Evolutionary conservation across 371 early-diverging fungal species (phyloP).

Genomic region (Mucor velutinosus): DNA sequence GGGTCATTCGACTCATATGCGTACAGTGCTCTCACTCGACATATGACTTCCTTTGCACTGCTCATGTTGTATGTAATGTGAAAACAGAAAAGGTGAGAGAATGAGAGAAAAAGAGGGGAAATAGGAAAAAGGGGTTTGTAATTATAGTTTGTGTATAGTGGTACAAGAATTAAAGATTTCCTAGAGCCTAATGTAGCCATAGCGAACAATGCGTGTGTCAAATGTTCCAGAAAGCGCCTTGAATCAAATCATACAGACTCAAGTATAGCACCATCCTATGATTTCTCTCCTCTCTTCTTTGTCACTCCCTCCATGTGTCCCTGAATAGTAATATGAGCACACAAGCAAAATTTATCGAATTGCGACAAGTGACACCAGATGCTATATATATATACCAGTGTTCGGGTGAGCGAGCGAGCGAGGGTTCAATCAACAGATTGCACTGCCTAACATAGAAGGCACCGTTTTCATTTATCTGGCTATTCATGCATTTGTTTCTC

Average conservation of each 20-base stretch:
- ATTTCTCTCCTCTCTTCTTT: too few species aligned
- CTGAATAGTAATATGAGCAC: neutral
- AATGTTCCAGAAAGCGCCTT: too few species aligned
- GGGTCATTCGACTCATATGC: conserved; percentile 75
- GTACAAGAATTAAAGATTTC: neutral
- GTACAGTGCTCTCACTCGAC: conserved; percentile 79
- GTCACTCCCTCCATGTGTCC: neutral
- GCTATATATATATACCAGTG: neutral
- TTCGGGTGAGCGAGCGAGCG: neutral
- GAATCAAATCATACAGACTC: too few species aligned
- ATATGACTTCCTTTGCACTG: conserved; percentile 34
- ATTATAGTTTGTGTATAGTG: neutral
- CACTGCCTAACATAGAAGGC: too few species aligned
- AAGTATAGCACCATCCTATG: too few species aligned
- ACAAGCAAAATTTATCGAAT: neutral
- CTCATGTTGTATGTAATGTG: neutral
- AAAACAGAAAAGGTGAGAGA: conserved; percentile 5
- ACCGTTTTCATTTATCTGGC: too few species aligned
- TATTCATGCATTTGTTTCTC: too few species aligned
- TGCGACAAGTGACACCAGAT: neutral
- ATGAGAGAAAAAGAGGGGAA: neutral
- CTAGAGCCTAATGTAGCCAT: neutral
- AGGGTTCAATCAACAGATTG: too few species aligned
- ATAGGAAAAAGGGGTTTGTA: conserved; percentile 3
- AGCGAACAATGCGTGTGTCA: neutral